These are phyloP conservation scores for Camellia oleifera DNA, from an alignment of 179 eudicot species.

Conservation along the genomic window DNA sequence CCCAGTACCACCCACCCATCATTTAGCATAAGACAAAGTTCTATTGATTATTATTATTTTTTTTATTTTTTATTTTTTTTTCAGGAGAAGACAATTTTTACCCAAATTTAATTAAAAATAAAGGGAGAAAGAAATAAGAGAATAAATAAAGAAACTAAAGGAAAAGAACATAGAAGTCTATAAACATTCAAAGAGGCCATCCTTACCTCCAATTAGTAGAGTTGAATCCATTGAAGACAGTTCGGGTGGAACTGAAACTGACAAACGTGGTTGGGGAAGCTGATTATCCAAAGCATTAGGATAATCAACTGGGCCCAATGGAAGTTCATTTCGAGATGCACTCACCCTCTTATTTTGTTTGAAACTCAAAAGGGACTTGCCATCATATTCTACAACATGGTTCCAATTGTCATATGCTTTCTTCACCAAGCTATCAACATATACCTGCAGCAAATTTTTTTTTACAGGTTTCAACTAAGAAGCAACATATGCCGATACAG, in stretches of 20 bases:
- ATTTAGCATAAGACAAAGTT: neutral
- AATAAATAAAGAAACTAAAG: too few relatives aligned
- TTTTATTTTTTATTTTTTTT: neutral
- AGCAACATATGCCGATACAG: too few relatives aligned
- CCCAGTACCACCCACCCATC: neutral
- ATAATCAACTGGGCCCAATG: slow-evolving; percentile 40
- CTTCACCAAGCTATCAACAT: slow-evolving; percentile 80
- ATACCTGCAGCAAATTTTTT: slow-evolving; percentile 42
- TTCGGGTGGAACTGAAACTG: slow-evolving; percentile 45
- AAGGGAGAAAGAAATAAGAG: neutral
- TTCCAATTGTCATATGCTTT: slow-evolving; percentile 96
- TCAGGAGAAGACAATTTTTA: neutral
- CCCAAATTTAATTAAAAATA: neutral
- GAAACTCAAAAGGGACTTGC: slow-evolving; percentile 66
- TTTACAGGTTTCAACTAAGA: neutral
- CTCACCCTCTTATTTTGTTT: slow-evolving; percentile 56
- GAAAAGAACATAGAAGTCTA: too few relatives aligned
- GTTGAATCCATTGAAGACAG: slow-evolving; percentile 46
- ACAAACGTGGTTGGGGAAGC: slow-evolving; percentile 40
- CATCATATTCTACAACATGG: slow-evolving; percentile 93
- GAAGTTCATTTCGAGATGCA: slow-evolving; percentile 46
- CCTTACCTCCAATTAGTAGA: slow-evolving; percentile 52
- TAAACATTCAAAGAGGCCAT: neutral
- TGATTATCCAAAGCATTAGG: slow-evolving; percentile 51
- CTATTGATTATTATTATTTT: neutral